Evolutionary conservation across 345 rosid genomes (phyloP).

Genomic region (Gossypium stocksii): DNA sequence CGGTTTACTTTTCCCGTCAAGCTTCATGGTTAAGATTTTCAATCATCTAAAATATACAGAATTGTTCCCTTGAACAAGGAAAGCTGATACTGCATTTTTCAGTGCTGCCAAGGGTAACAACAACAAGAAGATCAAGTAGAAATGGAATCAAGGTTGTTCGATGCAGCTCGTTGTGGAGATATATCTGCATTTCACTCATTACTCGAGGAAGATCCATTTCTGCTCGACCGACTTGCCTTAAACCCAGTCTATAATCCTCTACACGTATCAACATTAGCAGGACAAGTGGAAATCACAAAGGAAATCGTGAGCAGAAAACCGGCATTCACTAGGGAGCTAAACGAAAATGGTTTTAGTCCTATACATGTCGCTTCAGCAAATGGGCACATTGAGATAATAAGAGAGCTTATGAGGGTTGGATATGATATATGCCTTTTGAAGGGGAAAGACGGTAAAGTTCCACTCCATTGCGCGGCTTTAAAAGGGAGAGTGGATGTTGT

Average conservation of each 20-base stretch:
- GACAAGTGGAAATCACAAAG: conserved; percentile 24
- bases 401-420: conserved; percentile 28
- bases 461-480: conserved; percentile 36
- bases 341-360: conserved; percentile 29
- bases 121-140: neutral
- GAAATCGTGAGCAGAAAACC: conserved; percentile 24
- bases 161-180: conserved; percentile 15
- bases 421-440: conserved; percentile 31
- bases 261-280: conserved; percentile 29
- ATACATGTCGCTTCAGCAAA: conserved; percentile 28
- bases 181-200: neutral
- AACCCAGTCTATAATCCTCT: conserved; percentile 20
- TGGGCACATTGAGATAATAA: conserved; percentile 24
- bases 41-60: neutral
- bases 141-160: conserved; percentile 22
- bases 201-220: conserved; percentile 1
- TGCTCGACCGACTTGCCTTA: conserved; percentile 3
- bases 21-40: neutral
- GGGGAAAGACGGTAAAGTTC: conserved; percentile 34
- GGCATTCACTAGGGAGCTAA: conserved; percentile 24
- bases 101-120: neutral
- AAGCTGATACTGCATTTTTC: neutral
- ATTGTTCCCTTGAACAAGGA: neutral
- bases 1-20: neutral
- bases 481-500: conserved; percentile 28